Evolutionary conservation across 2,329 filamentous ascomycete genomes (phyloP), one percentile per base, ranked within the genome.

Genomic region (Ustulina deusta): DNA sequence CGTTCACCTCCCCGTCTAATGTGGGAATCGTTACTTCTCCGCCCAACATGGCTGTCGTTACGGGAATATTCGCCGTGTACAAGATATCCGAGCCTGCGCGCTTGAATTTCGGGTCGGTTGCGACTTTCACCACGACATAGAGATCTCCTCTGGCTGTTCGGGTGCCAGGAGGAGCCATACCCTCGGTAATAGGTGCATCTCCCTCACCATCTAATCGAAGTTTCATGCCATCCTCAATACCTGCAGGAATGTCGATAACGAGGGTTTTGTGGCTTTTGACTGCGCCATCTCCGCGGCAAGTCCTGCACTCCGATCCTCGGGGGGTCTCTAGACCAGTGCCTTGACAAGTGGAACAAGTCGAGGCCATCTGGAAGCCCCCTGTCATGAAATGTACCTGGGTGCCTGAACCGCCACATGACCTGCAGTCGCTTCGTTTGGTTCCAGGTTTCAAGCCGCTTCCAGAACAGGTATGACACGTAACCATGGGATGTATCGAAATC

Each of bases 171-270:
- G 90, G 87, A 36, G 88, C 86, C 17, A 88, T 84, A 27, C 89
- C 86, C 51, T 93, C 93, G 27, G 93, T 95, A 9, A 90, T 84
- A 25, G 96, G 91, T 17, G 93, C 91, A 77, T 99, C 95, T 72
- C 96, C 96, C 77, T 97, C 94, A 29, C 92, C 92, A 66, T 90
- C 89, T 32, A 99, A 88, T 60, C 93, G 88, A 75, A 99, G 83
- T 65, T 93, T 89, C 95, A 98, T 98, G 63, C 95, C 94, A 78
- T 99, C 95, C 78, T 98, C 96, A 36, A 99, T 94, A 71, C 96
- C 96, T 25, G 92, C 94, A 1, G 96, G 96, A 52, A 99, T 97
- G 74, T 98, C 94, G 49, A 99, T 87, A 32, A 88, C 91, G 57
- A 99, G 90, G 0, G 92, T 93, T 82, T 93, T 93, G 69, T 90